A percentile compares a stretch with the other conserved stretches of the same genome.
Conservation (phyloP, 352 stramenopile genomes). For the Aphanomyces cochlioides region DNA sequence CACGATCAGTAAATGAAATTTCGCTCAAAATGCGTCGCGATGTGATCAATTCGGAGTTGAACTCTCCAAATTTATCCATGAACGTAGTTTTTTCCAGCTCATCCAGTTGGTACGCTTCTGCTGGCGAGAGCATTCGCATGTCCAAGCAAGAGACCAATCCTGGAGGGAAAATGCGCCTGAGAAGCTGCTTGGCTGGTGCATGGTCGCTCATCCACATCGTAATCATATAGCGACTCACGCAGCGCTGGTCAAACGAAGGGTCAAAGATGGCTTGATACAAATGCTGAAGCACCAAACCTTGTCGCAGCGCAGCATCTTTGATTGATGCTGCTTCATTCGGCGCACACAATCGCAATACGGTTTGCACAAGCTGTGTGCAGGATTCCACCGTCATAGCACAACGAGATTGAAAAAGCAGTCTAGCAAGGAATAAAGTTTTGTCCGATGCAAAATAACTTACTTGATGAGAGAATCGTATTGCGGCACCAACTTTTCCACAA, state of each 20-base stretch:
- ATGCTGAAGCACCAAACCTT: constrained; percentile 90
- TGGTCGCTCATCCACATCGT: constrained; percentile 93
- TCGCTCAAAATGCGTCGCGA: neutral
- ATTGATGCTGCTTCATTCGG: constrained; percentile 77
- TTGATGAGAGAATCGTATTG: constrained; percentile 36
- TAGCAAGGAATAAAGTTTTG: constrained; percentile 55
- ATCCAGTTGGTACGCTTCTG: constrained; percentile 85
- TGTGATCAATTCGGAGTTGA: constrained; percentile 23
- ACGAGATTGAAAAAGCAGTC: constrained; percentile 83
- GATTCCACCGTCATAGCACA: constrained; percentile 83
- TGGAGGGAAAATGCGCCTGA: constrained; percentile 85
- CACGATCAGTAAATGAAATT: neutral
- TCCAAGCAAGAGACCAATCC: constrained; percentile 88
- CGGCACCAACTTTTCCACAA: constrained; percentile 62
- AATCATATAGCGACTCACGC: constrained; percentile 92
- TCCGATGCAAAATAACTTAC: constrained; percentile 36
- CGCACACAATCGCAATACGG: constrained; percentile 85
- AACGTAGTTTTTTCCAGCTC: constrained; percentile 32
- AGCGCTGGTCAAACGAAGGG: constrained; percentile 88
- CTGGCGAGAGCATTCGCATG: constrained; percentile 69
- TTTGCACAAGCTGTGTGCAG: constrained; percentile 89
- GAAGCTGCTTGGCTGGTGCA: constrained; percentile 79
- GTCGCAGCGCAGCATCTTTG: constrained; percentile 87
- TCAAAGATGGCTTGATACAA: constrained; percentile 93
- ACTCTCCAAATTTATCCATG: constrained; percentile 21